Conservation (phyloP, 2,329 filamentous ascomycete species). For the Nemania serpens region DNA sequence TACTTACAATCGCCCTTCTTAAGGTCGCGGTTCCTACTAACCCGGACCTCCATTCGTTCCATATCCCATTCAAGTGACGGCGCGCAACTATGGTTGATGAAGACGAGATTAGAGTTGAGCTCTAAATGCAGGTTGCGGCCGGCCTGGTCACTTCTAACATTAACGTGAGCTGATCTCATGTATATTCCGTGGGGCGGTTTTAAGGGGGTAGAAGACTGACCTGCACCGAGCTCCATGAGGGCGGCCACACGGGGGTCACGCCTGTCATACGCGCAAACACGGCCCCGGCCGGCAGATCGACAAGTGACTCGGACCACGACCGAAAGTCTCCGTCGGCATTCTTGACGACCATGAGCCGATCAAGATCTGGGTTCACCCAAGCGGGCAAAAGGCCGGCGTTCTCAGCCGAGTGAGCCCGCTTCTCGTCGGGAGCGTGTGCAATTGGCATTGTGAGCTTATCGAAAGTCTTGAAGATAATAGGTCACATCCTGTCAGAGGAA, state of each 20-base stretch:
- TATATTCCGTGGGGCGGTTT: background rate
- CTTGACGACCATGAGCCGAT: constrained; percentile 19
- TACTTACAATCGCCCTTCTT: constrained; percentile 20
- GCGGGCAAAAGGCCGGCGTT: constrained; percentile 10
- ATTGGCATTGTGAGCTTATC: constrained; percentile 1
- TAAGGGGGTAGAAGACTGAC: constrained; percentile 1
- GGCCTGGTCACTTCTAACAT: constrained; percentile 3
- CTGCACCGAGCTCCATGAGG: constrained; percentile 19
- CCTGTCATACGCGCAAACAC: constrained; percentile 22
- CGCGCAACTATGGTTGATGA: constrained; percentile 21
- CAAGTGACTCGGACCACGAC: constrained; percentile 20
- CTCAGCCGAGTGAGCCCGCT: constrained; percentile 1
- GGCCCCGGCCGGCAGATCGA: constrained; percentile 23
- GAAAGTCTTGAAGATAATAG: background rate
- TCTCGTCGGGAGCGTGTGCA: background rate
- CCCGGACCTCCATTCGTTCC: constrained; percentile 21
- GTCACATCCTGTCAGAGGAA: background rate
- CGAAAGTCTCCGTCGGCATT: constrained; percentile 6
- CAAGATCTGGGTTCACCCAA: constrained; percentile 25
- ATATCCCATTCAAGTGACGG: constrained; percentile 23
- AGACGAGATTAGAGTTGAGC: constrained; percentile 23
- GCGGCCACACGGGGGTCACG: background rate
- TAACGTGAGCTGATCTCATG: background rate
- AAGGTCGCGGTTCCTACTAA: constrained; percentile 4
- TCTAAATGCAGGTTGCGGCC: constrained; percentile 15